Evolutionary conservation across 495 filamentous ascomycete species (phyloP), one percentile per base, ranked within the genome.

Genomic region (Trichoderma erinaceum): DNA sequence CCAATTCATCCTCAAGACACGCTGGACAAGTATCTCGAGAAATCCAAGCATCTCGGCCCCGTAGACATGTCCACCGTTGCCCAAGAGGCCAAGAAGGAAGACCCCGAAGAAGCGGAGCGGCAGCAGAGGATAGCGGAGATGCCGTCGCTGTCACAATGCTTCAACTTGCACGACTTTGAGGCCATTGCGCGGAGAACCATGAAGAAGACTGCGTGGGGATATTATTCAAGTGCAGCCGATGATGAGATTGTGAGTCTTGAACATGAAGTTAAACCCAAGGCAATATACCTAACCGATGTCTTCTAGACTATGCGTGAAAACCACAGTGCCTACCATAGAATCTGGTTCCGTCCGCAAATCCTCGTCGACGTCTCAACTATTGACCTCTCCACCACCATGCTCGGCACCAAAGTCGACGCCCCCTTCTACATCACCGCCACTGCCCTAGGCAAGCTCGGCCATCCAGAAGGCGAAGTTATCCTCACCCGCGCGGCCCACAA

Each of bases 181-280:
- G 86, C 90, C 5, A 93, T 97, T 25, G 94, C 94, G 2, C 86
- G 87, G 71, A 80, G 84, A 21, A 87, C 94, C 43, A 97, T 97
- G 94, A 97, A 96, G 83, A 94, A 90, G 78, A 90, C 88, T 0
- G 92, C 93, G 2, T 98, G 94, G 94, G 94, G 89, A 15, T 98
- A 98, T 78, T 98, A 98, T 76, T 96, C 92, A 11, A 94, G 90
- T 73, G 94, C 92, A 65, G 93, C 95, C 0, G 95, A 99, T 75
- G 95, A 99, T 74, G 95, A 98, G 79, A 97, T 99, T 79, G 92
- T 95, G 77, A 70, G 88, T 81, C n/a, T 25, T 35, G n/a, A n/a
- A 6, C 10, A 4, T 13, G 10, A 27, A 1, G 10, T 21, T 16
- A 13, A 41, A 27, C 25, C 16, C n/a, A 11, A 48, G 25, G n/a